A percentile compares a stretch with the other conserved stretches of the same genome.
phyloP scores from a whole-genome alignment of 352 stramenopile species.

The Plasmopara halstedii region DNA sequence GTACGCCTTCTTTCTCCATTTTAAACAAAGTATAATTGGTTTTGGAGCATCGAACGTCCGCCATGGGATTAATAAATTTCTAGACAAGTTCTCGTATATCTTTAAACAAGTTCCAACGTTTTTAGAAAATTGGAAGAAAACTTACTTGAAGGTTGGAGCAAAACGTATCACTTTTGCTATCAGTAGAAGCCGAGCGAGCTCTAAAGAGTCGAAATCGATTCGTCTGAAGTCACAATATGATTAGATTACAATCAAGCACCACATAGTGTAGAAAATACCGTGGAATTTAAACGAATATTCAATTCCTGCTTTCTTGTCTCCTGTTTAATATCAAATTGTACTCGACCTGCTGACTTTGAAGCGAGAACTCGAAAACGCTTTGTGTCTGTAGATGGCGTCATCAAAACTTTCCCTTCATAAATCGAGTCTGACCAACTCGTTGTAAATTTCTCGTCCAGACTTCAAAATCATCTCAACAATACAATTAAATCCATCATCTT shows the following conservation, averaged over 20 bases:
- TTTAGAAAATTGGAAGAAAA: neutral
- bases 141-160: conserved; percentile 42
- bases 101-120: neutral
- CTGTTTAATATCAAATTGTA: conserved; percentile 67
- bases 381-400: conserved; percentile 33
- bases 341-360: conserved; percentile 31
- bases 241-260: too few species aligned
- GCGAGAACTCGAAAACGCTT: conserved; percentile 52
- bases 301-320: conserved; percentile 68
- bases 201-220: conserved; percentile 50
- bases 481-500: too few species aligned
- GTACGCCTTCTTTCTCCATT: conserved; percentile 75
- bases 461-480: too few species aligned
- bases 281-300: conserved; percentile 44
- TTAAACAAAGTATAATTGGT: conserved; percentile 67
- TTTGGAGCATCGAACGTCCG: conserved; percentile 54
- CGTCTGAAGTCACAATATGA: conserved; percentile 13
- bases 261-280: too few species aligned
- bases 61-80: conserved; percentile 81
- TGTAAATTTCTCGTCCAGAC: conserved; percentile 48
- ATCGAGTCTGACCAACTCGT: conserved; percentile 53
- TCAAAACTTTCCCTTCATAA: conserved; percentile 57
- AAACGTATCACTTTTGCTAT: conserved; percentile 25
- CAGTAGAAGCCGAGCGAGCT: conserved; percentile 19
- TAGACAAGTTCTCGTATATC: conserved; percentile 16